Base-by-base conservation (phyloP, 257 asterid species). In the Solanum acaule region DNA sequence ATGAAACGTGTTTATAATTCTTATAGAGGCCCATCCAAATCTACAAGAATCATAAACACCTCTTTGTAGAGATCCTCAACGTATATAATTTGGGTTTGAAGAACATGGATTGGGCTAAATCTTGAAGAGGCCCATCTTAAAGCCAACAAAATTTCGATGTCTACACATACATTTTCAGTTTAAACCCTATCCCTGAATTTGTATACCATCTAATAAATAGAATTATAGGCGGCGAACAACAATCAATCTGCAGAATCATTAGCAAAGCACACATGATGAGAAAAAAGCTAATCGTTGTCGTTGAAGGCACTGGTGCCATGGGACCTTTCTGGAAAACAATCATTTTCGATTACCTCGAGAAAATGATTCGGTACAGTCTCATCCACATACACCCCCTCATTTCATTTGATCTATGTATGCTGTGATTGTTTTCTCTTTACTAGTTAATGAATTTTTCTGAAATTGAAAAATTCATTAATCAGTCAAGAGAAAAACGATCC, bases 271-370 rank as follows among this genome's bases (percentile, higher is more conserved):
- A 49, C 25, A 70, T 86, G 94, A 91, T 91, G 75, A 88, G 90
- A 88, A 94, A 93, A 65, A 95, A 94, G 91, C 85, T 97, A 94
- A 95, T 96, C 89, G 91, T 97, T 71, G 98, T 90, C 63, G 93
- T 97, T 10, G 98, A 97, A 94, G 98, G 98, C 90, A 96, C 98
- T 37, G 95, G 98, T 73, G 95, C 98, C 88, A 44, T 93, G 52
- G 98, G 98, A 8, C 98, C 98, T 8, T 92, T 79, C 88, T 94
- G 99, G 99, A 85, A 90, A 63, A 93, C 94, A 86, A 92, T 97
- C 87, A 40, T 94, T 84, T 91, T 94, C 81, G 96, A 96, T 86
- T 93, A 96, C 90, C 98, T 97, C 75, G 95, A 93, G 29, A 97
- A 94, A 88, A 94, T 93, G 79, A 90, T 97, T 59, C 90, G 98